Evolutionary conservation across 257 asterid species (phyloP).

Genomic region (Rhazya stricta): DNA sequence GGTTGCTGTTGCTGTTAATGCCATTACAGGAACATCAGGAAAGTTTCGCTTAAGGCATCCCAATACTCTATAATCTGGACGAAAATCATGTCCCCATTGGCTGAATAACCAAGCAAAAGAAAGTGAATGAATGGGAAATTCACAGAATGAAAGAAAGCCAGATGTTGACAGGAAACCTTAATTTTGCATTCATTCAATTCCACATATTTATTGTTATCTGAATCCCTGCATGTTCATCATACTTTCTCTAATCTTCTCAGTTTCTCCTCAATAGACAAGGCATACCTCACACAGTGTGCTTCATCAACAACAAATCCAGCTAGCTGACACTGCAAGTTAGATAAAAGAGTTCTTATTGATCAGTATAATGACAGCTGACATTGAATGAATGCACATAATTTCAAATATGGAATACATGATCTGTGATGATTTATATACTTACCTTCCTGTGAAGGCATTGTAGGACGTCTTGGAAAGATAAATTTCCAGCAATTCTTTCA

Average conservation of each 20-base stretch:
- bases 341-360: conserved; percentile 10
- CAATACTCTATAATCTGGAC: conserved; percentile 86
- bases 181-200: background rate
- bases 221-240: background rate
- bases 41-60: conserved; percentile 95
- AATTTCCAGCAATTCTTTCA: conserved; percentile 91
- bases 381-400: conserved; percentile 9
- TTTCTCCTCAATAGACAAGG: background rate
- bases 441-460: conserved; percentile 64
- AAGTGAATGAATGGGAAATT: conserved; percentile 13
- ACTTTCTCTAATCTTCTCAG: background rate
- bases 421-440: conserved; percentile 18
- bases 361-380: conserved; percentile 5
- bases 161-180: conserved; percentile 2
- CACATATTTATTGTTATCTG: background rate
- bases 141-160: conserved; percentile 2
- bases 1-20: conserved; percentile 98
- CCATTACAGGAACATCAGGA: conserved; percentile 86
- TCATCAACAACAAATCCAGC: conserved; percentile 96
- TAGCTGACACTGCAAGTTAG: conserved; percentile 64
- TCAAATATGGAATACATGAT: conserved; percentile 14
- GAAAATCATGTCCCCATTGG: conserved; percentile 99
- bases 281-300: conserved; percentile 96
- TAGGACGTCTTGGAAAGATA: conserved; percentile 74
- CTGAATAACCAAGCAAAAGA: conserved; percentile 41